Evolutionary conservation across 768 basidiomycete genomes (phyloP), one percentile per base, ranked within the genome.

Genomic region (Tylopilus felleus): DNA sequence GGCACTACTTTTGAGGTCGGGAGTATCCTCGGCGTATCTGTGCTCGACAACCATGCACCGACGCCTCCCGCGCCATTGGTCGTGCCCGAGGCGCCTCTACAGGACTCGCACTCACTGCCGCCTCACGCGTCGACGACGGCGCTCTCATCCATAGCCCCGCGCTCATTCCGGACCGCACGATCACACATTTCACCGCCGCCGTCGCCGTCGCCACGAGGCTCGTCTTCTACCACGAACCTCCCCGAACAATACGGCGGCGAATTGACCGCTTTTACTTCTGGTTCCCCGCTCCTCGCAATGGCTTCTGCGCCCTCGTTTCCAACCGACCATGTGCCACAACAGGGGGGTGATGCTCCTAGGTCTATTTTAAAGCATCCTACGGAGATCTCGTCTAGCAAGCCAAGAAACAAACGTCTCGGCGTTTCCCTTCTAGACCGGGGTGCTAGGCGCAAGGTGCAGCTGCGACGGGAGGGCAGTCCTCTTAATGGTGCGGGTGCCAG

Each of bases 1-100:
- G 88, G 90, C 25, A 76, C 76, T 22, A 88, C 83, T 55, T 93
- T 93, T 57, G 86, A 90, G 62, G 75, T 93, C 35, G 90, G 90
- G 3, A 77, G 77, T n/a, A 77, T 93, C 56, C 73, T 91, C 35
- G 90, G 88, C 12, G 77, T 90, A 47, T 79, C 83, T 56, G 71
- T 87, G 29, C 71, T 85, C 46, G 72, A 78, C 47, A 36, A 23
- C 41, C 60, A 59, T 14, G 61, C 54, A 0, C 53, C 57, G 13
- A 45, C 53, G 17, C 46, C 49, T 25, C 17, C 27, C 22, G 16
- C 29, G 14, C 45, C 57, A 4, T 21, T 47, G 17, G 41, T 45
- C 27, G 47, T 35, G 27, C 51, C 53, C 9, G 55, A 53, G 39
- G 27, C 23, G 5, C 45, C 53, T 2, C 58, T 38, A 22, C 53